Base-by-base conservation (phyloP, 306 rosid genomes). In the Vicia sativa region DNA sequence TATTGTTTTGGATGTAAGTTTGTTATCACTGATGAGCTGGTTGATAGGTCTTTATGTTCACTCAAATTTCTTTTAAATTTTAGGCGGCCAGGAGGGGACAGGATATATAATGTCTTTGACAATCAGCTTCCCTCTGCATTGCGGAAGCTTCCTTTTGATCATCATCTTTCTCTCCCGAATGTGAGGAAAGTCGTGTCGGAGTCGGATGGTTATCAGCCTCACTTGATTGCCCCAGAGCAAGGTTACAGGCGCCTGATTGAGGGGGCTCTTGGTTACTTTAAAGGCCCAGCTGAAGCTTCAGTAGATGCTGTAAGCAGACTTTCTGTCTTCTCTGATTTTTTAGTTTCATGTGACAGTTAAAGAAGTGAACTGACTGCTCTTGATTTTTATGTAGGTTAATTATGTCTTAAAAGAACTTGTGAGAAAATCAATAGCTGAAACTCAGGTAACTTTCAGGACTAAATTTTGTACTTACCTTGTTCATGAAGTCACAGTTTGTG, bases 191-290 rank as follows among this genome's bases (percentile, higher is more conserved):
- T 93, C 68, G 93, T 90, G 63, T 89, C 96, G 35, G 96, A 93
- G 87, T 88, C 96, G 13, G 98, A 93, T 68, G 98, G 98, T 71
- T 93, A 93, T 68, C 98, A 93, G 80, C 98, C 98, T 53, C 98
- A 93, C 82, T 83, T 93, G 83, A 90, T 93, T 79, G 98, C 98
- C 43, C 98, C 98, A 0, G 98, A 93, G 80, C 98, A 93, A 85
- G 98, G 98, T 79, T 93, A 93, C 74, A 80, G 96, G 64, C 93
- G 98, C 44, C 78, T 93, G 60, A 90, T 93, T 61, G 98, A 93
- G 53, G 84, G 96, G 23, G 49, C 98, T 52, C 87, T 93, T 9
- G 77, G 77, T 63, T 93, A 93, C 82, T 93, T 93, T 67, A 85
- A 88, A 65, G 97, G 98, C 48, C 97, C 98, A 4, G 86, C 98